phyloP scores from a whole-genome alignment of 2,329 filamentous ascomycete genomes.

The Ilyonectria robusta region DNA sequence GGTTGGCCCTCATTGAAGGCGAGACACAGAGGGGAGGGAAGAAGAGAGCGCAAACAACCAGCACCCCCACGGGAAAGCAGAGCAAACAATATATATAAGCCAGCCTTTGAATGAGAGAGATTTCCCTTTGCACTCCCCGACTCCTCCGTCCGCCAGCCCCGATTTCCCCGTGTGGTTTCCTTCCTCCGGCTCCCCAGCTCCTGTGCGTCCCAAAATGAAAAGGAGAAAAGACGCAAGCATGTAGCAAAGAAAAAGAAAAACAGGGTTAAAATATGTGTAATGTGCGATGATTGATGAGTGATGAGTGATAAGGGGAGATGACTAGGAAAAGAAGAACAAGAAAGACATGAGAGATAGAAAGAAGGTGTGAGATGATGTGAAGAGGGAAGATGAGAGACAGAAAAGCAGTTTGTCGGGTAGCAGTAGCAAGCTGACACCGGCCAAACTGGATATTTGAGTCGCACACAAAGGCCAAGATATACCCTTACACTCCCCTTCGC shows the following conservation, averaged over 20 bases:
- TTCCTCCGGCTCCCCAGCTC: constrained; percentile 48
- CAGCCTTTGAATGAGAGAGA: constrained; percentile 41
- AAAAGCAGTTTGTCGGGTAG: constrained; percentile 44
- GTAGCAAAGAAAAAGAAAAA: constrained; percentile 39
- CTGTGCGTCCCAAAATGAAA: constrained; percentile 42
- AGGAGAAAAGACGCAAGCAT: constrained; percentile 35
- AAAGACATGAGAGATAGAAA: constrained; percentile 28
- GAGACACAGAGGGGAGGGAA: constrained; percentile 15
- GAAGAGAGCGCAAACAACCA: constrained; percentile 31
- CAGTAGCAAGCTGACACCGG: constrained; percentile 45
- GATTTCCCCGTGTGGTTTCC: constrained; percentile 32
- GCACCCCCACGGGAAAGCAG: constrained; percentile 37
- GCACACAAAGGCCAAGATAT: constrained; percentile 57
- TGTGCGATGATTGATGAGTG: constrained; percentile 27
- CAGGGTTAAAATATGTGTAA: constrained; percentile 32
- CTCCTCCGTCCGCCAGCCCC: constrained; percentile 45
- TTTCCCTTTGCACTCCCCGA: constrained; percentile 48
- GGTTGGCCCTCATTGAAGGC: constrained; percentile 13
- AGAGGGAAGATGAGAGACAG: constrained; percentile 37
- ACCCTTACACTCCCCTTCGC: constrained; percentile 60
- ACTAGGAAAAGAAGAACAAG: constrained; percentile 8
- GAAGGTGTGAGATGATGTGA: constrained; percentile 33
- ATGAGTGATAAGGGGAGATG: constrained; percentile 27
- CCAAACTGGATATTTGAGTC: constrained; percentile 51
- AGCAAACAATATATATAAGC: constrained; percentile 44